Evolutionary conservation across 768 basidiomycete species (phyloP).

Genomic region (Leccinum imitatum): DNA sequence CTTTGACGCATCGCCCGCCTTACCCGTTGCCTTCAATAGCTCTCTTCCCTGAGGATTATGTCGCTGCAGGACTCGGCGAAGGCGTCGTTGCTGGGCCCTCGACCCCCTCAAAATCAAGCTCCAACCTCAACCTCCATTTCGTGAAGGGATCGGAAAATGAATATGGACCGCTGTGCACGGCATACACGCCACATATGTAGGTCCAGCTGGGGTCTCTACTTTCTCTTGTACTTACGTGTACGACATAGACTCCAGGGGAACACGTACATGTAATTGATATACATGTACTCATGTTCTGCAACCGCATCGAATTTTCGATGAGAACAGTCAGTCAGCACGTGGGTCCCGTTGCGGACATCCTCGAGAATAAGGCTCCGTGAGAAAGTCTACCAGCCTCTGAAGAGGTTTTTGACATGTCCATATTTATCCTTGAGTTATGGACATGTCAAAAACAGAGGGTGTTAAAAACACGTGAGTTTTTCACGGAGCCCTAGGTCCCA

Average conservation of each 20-base stretch:
- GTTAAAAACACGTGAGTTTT: too few relatives aligned
- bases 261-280: too few relatives aligned
- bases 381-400: too few relatives aligned
- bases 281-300: too few relatives aligned
- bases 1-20: background rate
- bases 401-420: too few relatives aligned
- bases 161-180: slow-evolving; percentile 75
- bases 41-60: slow-evolving; percentile 76
- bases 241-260: background rate
- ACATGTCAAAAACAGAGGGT: too few relatives aligned
- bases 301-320: too few relatives aligned
- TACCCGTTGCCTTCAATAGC: background rate
- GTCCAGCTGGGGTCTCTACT: slow-evolving; percentile 95
- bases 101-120: slow-evolving; percentile 94
- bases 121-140: slow-evolving; percentile 39
- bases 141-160: slow-evolving; percentile 44
- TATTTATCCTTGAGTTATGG: too few relatives aligned
- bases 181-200: slow-evolving; percentile 69
- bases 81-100: slow-evolving; percentile 91
- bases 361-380: background rate
- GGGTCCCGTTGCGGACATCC: background rate
- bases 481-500: too few relatives aligned
- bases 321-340: too few relatives aligned
- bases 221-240: slow-evolving; percentile 70
- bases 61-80: slow-evolving; percentile 87